These are phyloP conservation scores for Cladorrhinum samala DNA, from an alignment of 495 filamentous ascomycete genomes.

Conservation along the genomic window DNA sequence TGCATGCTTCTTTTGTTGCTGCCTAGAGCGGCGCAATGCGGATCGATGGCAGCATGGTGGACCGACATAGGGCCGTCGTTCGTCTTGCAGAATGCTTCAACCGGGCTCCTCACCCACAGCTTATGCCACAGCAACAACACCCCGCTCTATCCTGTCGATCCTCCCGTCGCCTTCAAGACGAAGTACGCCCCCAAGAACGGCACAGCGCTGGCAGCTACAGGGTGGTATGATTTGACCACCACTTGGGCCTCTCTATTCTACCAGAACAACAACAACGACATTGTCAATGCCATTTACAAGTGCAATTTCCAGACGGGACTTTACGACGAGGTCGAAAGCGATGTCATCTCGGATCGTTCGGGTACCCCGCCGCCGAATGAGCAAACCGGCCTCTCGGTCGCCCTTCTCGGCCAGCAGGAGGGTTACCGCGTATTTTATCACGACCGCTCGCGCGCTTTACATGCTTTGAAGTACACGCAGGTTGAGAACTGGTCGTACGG, in stretches of 20 bases:
- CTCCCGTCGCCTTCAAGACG: slow-evolving; percentile 11
- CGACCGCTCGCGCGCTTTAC: slow-evolving; percentile 18
- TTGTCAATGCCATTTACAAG: slow-evolving; percentile 24
- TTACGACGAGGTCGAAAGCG: slow-evolving; percentile 18
- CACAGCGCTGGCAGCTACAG: slow-evolving; percentile 20
- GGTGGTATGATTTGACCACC: slow-evolving; percentile 21
- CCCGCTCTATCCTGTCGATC: slow-evolving; percentile 24
- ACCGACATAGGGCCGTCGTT: slow-evolving; percentile 20
- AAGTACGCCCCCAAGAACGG: slow-evolving; percentile 20
- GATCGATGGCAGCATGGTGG: slow-evolving; percentile 27
- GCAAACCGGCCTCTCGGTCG: slow-evolving; percentile 16
- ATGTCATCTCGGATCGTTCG: slow-evolving; percentile 11
- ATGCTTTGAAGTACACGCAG: slow-evolving; percentile 18
- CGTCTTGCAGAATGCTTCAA: slow-evolving; percentile 24
- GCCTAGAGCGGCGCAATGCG: neutral
- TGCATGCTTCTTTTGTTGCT: neutral
- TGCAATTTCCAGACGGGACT: slow-evolving; percentile 21
- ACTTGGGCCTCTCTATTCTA: slow-evolving; percentile 26
- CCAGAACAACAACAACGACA: slow-evolving; percentile 24
- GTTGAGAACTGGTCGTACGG: slow-evolving; percentile 19
- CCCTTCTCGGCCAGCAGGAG: slow-evolving; percentile 20
- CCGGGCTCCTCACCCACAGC: slow-evolving; percentile 23
- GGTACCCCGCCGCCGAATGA: slow-evolving; percentile 16
- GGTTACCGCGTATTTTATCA: slow-evolving; percentile 28
- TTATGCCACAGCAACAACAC: slow-evolving; percentile 25